These are phyloP conservation scores for Aspergillus costaricaensis DNA, from an alignment of 2,329 filamentous ascomycete species.

Conservation along the genomic window DNA sequence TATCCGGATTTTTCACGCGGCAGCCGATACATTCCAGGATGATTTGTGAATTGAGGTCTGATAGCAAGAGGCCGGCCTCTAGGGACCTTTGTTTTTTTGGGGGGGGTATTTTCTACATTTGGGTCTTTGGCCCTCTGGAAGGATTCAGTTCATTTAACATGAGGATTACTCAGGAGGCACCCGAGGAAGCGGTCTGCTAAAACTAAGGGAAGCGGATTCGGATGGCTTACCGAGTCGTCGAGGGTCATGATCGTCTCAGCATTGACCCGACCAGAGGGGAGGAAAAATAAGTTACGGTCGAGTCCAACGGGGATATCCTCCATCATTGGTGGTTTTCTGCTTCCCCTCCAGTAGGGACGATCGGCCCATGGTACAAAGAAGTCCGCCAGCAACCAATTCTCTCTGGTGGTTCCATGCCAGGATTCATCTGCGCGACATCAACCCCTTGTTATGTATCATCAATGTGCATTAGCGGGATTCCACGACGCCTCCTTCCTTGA, in stretches of 20 bases:
- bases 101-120: no score
- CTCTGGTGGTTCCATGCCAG: constrained; percentile 20
- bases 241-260: constrained; percentile 19
- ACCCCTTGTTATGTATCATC: constrained; percentile 28
- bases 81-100: no score
- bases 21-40: constrained; percentile 5
- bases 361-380: constrained; percentile 3
- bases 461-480: constrained; percentile 21
- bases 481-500: constrained; percentile 3
- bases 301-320: background rate
- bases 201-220: constrained; percentile 10
- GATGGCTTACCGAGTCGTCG: constrained; percentile 20
- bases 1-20: constrained; percentile 12
- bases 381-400: constrained; percentile 4
- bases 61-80: background rate
- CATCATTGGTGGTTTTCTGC: no score
- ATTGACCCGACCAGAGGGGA: constrained; percentile 13
- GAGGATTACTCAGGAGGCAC: background rate
- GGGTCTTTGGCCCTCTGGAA: no score
- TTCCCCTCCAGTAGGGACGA: no score
- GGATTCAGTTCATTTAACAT: no score
- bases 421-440: constrained; percentile 35
- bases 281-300: background rate
- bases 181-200: constrained; percentile 20
- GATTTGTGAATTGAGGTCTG: background rate